Percentiles rank a stretch among this genome's conserved stretches.
Conservation (phyloP, 331 rosid genomes). For the Malus hybrid region DNA sequence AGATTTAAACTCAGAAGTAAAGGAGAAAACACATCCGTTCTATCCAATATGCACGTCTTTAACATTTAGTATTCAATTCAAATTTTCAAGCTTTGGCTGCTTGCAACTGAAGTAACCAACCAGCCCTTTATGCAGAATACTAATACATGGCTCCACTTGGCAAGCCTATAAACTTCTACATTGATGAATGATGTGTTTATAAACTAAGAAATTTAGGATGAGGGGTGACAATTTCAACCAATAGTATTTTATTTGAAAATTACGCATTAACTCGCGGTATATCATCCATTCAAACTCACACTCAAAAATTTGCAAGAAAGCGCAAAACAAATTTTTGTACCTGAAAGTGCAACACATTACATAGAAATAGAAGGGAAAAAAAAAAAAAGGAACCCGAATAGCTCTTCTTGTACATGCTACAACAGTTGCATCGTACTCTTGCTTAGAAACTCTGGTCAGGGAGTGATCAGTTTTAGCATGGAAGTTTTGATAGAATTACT, state of each 20-base stretch:
- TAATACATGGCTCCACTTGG: not conserved
- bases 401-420: constrained; percentile 9
- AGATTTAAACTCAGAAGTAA: too few species aligned
- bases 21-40: too few species aligned
- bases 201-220: not conserved
- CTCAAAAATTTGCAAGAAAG: constrained; percentile 23
- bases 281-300: constrained; percentile 16
- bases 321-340: constrained; percentile 13
- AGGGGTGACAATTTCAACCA: not conserved
- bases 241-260: constrained; percentile 13
- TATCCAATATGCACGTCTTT: too few species aligned
- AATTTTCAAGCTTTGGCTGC: not conserved
- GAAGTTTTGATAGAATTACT: constrained; percentile 17
- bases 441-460: constrained; percentile 6
- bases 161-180: not conserved
- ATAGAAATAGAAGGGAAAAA: not conserved
- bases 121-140: not conserved
- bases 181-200: not conserved
- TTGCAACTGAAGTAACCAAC: not conserved
- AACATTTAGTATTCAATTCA: not conserved
- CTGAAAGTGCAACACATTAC: constrained; percentile 8
- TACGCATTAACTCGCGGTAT: constrained; percentile 10
- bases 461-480: constrained; percentile 3
- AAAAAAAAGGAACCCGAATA: constrained; percentile 6
- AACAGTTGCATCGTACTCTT: constrained; percentile 20